A percentile compares a stretch with the other conserved stretches of the same genome.
phyloP scores from a whole-genome alignment of 768 basidiomycete genomes.

The Collybia mongolica region DNA sequence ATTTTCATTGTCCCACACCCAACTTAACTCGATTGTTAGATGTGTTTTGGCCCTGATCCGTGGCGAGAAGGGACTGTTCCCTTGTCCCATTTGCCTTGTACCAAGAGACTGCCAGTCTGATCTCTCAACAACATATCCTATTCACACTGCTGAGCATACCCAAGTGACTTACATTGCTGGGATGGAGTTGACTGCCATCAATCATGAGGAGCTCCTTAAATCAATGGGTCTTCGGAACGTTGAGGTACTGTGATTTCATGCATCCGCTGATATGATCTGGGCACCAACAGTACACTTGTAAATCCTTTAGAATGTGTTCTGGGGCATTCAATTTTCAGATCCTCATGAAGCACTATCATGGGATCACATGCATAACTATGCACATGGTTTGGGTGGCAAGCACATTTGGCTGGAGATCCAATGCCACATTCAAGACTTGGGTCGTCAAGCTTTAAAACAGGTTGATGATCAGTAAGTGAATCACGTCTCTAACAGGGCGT shows the following conservation, averaged over 20 bases:
- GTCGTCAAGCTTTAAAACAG: background rate
- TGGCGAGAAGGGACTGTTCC: background rate
- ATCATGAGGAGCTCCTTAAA: constrained; percentile 12
- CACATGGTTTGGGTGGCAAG: background rate
- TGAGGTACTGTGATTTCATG: too few species aligned
- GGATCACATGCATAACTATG: constrained; percentile 30
- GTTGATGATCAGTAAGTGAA: background rate
- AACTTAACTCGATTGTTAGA: too few species aligned
- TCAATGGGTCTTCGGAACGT: constrained; percentile 4
- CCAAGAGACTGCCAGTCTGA: constrained; percentile 14
- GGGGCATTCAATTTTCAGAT: constrained; percentile 30
- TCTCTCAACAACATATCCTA: constrained; percentile 3
- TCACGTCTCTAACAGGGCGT: too few species aligned
- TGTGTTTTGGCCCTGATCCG: constrained; percentile 4
- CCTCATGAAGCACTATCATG: constrained; percentile 29
- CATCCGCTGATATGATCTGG: too few species aligned
- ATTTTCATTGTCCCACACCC: background rate
- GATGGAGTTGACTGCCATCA: constrained; percentile 1
- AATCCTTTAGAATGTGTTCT: constrained; percentile 47
- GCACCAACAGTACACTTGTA: too few species aligned
- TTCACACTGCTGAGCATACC: constrained; percentile 1
- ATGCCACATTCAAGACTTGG: background rate
- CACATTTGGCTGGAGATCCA: background rate
- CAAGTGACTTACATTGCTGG: constrained; percentile 3
- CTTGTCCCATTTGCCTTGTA: constrained; percentile 20